phyloP scores from a whole-genome alignment of 257 asterid genomes.

The Solanum peruvianum region DNA sequence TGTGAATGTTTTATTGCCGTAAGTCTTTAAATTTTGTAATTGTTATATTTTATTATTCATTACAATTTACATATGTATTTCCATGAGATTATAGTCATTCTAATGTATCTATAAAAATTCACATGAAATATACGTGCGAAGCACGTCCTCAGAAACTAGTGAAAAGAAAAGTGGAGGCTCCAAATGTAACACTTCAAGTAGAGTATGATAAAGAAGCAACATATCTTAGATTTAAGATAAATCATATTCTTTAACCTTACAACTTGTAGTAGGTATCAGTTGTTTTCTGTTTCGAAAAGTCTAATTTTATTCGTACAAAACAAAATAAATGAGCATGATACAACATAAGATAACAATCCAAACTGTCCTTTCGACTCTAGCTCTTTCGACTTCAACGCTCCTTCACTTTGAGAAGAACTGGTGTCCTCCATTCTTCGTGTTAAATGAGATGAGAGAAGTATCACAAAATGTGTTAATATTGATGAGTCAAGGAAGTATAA shows the following conservation, averaged over 20 bases:
- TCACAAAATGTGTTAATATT: neutral
- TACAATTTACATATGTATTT: too few species aligned
- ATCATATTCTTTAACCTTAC: neutral
- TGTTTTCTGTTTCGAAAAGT: neutral
- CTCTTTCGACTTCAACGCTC: slow-evolving; percentile 82
- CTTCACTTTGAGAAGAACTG: slow-evolving; percentile 81
- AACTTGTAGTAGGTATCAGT: neutral
- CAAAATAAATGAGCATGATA: neutral
- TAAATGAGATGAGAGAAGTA: neutral
- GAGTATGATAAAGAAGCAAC: too few species aligned
- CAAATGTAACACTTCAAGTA: too few species aligned
- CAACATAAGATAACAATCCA: neutral
- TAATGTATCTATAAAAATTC: too few species aligned
- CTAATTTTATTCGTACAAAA: neutral
- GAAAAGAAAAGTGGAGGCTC: too few species aligned
- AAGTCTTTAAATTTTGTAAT: too few species aligned
- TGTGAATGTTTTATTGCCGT: too few species aligned
- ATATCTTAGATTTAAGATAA: too few species aligned
- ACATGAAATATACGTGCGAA: too few species aligned
- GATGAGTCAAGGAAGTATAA: neutral
- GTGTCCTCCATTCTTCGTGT: slow-evolving; percentile 82
- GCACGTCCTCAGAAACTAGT: too few species aligned
- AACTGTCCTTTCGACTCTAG: slow-evolving; percentile 12
- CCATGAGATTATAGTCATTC: too few species aligned
- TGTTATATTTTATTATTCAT: too few species aligned